phyloP scores from a whole-genome alignment of 2,329 filamentous ascomycete species.

The Periconia digitata region DNA sequence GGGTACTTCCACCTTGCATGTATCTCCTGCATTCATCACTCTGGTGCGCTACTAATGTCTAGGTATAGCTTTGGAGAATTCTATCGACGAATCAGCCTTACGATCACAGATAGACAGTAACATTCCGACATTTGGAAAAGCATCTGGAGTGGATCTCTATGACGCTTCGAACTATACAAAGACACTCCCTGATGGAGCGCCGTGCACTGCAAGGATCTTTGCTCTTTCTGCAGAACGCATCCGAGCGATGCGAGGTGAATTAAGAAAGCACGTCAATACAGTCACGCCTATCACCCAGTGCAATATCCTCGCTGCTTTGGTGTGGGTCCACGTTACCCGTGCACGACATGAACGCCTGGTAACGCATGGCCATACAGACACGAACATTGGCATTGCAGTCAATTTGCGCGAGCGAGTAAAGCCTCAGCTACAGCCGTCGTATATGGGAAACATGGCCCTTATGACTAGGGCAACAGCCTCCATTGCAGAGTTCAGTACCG shows the following conservation, averaged over 20 bases:
- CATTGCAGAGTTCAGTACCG: slow-evolving; percentile 25
- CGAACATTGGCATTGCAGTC: slow-evolving; percentile 33
- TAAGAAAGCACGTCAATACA: slow-evolving; percentile 20
- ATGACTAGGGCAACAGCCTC: slow-evolving; percentile 30
- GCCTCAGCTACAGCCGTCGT: slow-evolving; percentile 24
- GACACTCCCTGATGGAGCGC: slow-evolving; percentile 25
- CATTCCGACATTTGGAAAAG: slow-evolving; percentile 10
- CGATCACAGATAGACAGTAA: slow-evolving; percentile 25
- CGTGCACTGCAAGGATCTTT: slow-evolving; percentile 30
- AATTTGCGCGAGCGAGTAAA: slow-evolving; percentile 31
- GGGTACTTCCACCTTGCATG: slow-evolving; percentile 7
- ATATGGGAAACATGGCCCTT: slow-evolving; percentile 37
- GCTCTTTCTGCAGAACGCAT: slow-evolving; percentile 29
- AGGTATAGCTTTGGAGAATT: slow-evolving; percentile 12
- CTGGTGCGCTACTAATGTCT: slow-evolving; percentile 8
- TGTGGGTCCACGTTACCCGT: slow-evolving; percentile 40
- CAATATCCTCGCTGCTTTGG: slow-evolving; percentile 36
- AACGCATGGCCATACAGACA: slow-evolving; percentile 19
- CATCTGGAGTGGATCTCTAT: slow-evolving; percentile 32
- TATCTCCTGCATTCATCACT: background rate
- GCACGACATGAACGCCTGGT: slow-evolving; percentile 26
- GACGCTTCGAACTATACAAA: slow-evolving; percentile 27
- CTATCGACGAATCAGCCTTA: slow-evolving; percentile 21
- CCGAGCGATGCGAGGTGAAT: slow-evolving; percentile 25
- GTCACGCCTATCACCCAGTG: slow-evolving; percentile 29